Evolutionary conservation across 83 land plant species (phyloP), one percentile per base, ranked within the genome.

Genomic region (Picea mariana): DNA sequence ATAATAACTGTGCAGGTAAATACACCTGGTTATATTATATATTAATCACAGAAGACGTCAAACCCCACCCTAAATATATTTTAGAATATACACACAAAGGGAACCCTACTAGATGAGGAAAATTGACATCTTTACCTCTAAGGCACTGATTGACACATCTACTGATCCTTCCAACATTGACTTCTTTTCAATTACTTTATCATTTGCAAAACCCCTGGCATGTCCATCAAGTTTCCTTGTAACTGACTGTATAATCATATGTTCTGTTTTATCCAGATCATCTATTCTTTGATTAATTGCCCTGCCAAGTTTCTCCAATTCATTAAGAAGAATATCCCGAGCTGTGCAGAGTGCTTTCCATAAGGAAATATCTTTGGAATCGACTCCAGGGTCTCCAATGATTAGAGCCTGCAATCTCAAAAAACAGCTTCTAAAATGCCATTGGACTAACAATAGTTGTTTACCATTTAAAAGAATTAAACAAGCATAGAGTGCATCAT

Each of bases 271-370:
- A 27, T 60, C 61, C 78, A 89, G 64, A 83, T 90, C 88, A 44
- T 84, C 93, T 86, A 90, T 81, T 44, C 76, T 44, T 64, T 83
- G 82, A 69, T 86, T 69, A 69, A 92, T 86, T 64, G 79, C 88
- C 82, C 82, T 82, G 77, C 90, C 87, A 44, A 94, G 79, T 47
- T 63, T 87, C 27, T 85, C 64, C 15, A 92, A 81, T 75, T 92
- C 93, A 76, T 89, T 86, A 31, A 86, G 67, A 79, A 94, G 87
- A 47, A 82, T 83, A 16, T 94, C 84, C 24, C 86, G 89, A 9
- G 96, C 87, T 79, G 71, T 27, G 42, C 79, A 82, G 21, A 94
- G 79, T 77, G 90, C 83, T 83, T 92, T 92, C 26, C 86, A 84
- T 67, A 87, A n/a, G n/a, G n/a, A 78, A 61, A 80, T 72, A 31